These are phyloP conservation scores for Hibiscus syriacus DNA, from an alignment of 345 rosid species.

Conservation along the genomic window DNA sequence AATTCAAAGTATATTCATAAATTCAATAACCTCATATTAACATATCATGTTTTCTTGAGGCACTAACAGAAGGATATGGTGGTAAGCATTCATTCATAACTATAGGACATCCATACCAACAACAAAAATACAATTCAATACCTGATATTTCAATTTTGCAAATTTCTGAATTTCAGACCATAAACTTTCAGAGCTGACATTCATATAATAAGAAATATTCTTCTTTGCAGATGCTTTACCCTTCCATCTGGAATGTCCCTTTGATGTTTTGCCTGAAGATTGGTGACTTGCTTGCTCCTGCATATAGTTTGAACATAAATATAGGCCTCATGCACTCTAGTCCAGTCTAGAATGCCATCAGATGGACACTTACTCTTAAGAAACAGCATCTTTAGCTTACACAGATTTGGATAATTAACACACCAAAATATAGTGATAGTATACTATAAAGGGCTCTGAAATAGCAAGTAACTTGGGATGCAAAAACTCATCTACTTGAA, in stretches of 20 bases:
- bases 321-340: background rate
- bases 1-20: background rate
- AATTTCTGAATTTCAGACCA: conserved; percentile 92
- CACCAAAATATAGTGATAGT: background rate
- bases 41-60: background rate
- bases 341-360: background rate
- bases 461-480: background rate
- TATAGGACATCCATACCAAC: background rate
- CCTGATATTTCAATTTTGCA: conserved; percentile 80
- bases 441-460: background rate
- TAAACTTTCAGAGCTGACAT: conserved; percentile 66
- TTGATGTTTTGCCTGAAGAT: conserved; percentile 49
- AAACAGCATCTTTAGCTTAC: background rate
- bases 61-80: background rate
- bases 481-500: background rate
- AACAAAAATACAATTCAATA: conserved; percentile 14
- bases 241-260: conserved; percentile 65
- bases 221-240: conserved; percentile 56
- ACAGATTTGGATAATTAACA: background rate
- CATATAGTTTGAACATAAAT: conserved; percentile 12
- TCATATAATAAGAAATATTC: conserved; percentile 52
- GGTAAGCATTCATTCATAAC: background rate
- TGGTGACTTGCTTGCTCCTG: conserved; percentile 66
- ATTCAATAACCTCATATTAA: background rate
- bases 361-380: background rate